Evolutionary conservation across 176 grass and related monocot genomes (phyloP).

Genomic region (Oryza brachyantha): DNA sequence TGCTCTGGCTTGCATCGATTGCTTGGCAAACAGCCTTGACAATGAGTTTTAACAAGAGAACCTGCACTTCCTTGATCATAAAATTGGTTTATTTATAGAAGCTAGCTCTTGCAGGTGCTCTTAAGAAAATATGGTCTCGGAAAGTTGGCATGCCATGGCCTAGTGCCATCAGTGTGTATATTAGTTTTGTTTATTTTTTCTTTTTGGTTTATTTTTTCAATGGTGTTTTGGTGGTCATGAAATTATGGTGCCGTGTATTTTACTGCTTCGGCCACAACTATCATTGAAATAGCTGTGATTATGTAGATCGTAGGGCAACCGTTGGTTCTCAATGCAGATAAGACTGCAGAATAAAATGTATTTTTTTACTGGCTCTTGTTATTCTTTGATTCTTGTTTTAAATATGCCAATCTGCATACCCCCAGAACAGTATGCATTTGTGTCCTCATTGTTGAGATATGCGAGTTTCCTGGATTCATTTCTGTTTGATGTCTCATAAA

Average conservation of each 20-base stretch:
- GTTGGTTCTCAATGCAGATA: slow-evolving; percentile 26
- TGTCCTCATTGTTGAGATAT: not conserved
- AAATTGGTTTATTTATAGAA: not conserved
- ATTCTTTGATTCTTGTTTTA: not conserved
- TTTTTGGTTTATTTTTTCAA: slow-evolving; percentile 16
- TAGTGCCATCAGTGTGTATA: slow-evolving; percentile 51
- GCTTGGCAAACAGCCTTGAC: not conserved
- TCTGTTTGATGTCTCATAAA: not conserved
- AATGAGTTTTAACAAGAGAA: slow-evolving; percentile 20
- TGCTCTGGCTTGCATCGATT: slow-evolving; percentile 16
- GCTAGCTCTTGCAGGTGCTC: slow-evolving; percentile 5
- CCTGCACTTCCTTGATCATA: not conserved
- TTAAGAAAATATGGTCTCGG: slow-evolving; percentile 9
- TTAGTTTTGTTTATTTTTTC: slow-evolving; percentile 17
- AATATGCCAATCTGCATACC: not conserved
- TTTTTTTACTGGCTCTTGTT: slow-evolving; percentile 8
- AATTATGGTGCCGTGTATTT: slow-evolving; percentile 28
- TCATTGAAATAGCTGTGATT: slow-evolving; percentile 52
- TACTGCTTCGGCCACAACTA: slow-evolving; percentile 33
- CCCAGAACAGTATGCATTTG: not conserved
- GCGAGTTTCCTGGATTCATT: not conserved
- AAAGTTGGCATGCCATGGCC: slow-evolving; percentile 16
- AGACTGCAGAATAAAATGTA: slow-evolving; percentile 50
- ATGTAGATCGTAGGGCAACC: slow-evolving; percentile 41
- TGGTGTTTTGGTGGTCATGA: slow-evolving; percentile 27